Base-by-base conservation (phyloP, 2,329 filamentous ascomycete species). In the Penicillium aurantiogriseum region DNA sequence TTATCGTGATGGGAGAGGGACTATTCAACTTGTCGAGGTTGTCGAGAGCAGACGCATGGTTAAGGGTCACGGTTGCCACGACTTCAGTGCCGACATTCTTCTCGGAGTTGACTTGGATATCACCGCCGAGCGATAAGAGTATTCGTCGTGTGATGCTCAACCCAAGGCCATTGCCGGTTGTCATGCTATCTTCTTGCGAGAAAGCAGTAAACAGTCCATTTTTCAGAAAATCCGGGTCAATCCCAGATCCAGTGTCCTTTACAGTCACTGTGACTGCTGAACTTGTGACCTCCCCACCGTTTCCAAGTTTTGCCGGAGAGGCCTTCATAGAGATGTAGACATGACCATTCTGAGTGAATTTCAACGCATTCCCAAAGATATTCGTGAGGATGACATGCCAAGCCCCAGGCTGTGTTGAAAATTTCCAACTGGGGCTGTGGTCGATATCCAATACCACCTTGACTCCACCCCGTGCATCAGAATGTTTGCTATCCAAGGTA, bases 131-230 rank as follows among this genome's bases (percentile, higher is more conserved):
- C 0, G 60, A 68, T 23, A 46, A 33, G 4, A 74, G 60, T 58
- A 72, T 62, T 65, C 73, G 52, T 19, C 78, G 77, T 0, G 87
- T 84, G 4, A 88, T 80, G 47, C 80, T 83, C 15, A 88, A 71
- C 0, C 86, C 86, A 0, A 88, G 74, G 0, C 86, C 86, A 0
- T 81, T 83, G 0, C 86, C 86, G 0, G 80, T 76, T 0, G 79
- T 72, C 1, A 88, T 68, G 1, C 72, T 66, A 40, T 86, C 78
- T 63, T 88, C 86, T 57, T 88, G 85, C 0, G 78, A 74, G 61
- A 88, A 88, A 0, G 85, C 81, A 0, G 77, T 80, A 65, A 85
- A 88, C 9, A 73, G 40, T 17, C 65, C 58, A 29, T 64, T 67
- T 7, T 65, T 53, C 3, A 69, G 44, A 58, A 63, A 70, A 31